These are phyloP conservation scores for Drosera spatulata DNA, from an alignment of 179 eudicot genomes.

Conservation along the genomic window DNA sequence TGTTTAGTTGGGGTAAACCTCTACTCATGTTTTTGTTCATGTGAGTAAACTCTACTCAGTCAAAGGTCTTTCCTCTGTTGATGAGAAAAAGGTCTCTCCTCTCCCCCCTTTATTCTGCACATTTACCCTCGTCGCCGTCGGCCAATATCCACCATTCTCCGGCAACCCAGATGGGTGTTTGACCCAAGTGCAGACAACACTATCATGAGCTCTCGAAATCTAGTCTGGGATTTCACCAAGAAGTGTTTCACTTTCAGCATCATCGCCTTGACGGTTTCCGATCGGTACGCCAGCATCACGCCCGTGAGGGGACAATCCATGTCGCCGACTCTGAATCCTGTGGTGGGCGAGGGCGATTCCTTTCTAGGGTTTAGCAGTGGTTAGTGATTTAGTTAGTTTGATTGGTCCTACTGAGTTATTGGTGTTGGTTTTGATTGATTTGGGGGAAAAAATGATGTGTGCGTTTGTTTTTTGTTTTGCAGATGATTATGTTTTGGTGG, in stretches of 20 bases:
- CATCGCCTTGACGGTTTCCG: slow-evolving; percentile 61
- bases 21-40: no score
- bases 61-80: no score
- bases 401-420: no score
- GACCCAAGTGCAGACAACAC: no score
- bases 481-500: slow-evolving; percentile 81
- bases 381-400: slow-evolving; percentile 6
- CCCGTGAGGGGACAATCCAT: slow-evolving; percentile 65
- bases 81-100: no score
- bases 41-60: no score
- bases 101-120: no score
- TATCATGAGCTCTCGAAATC: slow-evolving; percentile 36
- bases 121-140: no score
- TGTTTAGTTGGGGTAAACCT: no score
- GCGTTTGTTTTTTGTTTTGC: slow-evolving; percentile 14
- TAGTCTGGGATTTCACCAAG: slow-evolving; percentile 49
- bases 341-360: slow-evolving; percentile 4
- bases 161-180: no score
- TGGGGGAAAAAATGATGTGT: not conserved
- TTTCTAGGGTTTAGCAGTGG: slow-evolving; percentile 21
- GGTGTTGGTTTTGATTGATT: no score
- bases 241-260: slow-evolving; percentile 53
- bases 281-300: slow-evolving; percentile 49
- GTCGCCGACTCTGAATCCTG: slow-evolving; percentile 91
- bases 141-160: no score